These are phyloP conservation scores for Botrytis sinoallii DNA, from an alignment of 2,329 filamentous ascomycete genomes.

Conservation along the genomic window DNA sequence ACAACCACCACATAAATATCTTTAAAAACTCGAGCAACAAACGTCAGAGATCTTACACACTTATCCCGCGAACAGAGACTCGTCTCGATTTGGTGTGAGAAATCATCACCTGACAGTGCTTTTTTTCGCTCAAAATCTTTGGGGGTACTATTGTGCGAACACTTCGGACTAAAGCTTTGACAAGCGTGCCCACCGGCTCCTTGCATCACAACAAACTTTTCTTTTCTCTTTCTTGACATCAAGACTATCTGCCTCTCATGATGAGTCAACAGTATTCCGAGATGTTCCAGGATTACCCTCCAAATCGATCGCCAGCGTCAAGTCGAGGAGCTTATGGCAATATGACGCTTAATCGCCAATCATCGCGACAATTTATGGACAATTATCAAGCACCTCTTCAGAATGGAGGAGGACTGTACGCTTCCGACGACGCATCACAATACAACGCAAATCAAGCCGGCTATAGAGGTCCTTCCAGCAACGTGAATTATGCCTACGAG, in stretches of 20 bases:
- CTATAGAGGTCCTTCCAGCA: conserved; percentile 28
- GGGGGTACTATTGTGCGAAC: conserved; percentile 22
- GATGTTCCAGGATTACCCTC: conserved; percentile 70
- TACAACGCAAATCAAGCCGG: conserved; percentile 47
- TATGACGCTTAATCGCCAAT: conserved; percentile 65
- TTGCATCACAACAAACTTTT: conserved; percentile 33
- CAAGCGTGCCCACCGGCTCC: conserved; percentile 37
- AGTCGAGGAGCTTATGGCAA: conserved; percentile 63
- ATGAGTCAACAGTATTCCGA: conserved; percentile 58
- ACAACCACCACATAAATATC: background rate
- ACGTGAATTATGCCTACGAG: conserved; percentile 58
- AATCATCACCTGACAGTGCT: conserved; percentile 28
- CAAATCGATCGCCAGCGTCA: conserved; percentile 70
- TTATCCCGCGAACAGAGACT: background rate
- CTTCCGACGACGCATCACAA: conserved; percentile 58
- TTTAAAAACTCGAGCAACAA: background rate
- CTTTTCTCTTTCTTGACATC: conserved; percentile 17
- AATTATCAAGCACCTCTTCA: conserved; percentile 53
- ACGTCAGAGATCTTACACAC: background rate
- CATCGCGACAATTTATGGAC: conserved; percentile 72
- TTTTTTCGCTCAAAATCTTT: background rate
- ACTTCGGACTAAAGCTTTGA: conserved; percentile 26
- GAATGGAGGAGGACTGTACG: conserved; percentile 56
- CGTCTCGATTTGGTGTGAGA: background rate
- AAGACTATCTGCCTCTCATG: conserved; percentile 26